Conservation (phyloP, 1,284 basidiomycete species). For the Golubevia pallescens region DNA sequence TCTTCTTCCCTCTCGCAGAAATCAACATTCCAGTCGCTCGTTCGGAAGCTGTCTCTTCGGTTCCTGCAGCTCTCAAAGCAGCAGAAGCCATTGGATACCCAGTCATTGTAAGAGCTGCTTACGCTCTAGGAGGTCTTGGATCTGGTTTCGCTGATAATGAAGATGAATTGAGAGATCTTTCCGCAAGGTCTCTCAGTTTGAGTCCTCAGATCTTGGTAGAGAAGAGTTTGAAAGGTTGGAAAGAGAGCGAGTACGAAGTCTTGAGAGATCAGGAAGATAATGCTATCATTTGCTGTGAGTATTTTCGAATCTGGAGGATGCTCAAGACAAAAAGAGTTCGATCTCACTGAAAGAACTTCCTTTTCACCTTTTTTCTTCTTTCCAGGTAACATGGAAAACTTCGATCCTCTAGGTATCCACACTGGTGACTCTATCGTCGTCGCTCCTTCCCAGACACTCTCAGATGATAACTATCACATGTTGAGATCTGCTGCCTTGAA, state of each 20-base stretch:
- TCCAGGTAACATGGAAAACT: conserved; percentile 87
- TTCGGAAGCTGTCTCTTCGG: conserved; percentile 95
- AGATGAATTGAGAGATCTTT: conserved; percentile 91
- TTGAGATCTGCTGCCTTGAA: conserved; percentile 95
- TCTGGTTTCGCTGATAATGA: conserved; percentile 96
- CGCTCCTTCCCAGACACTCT: conserved; percentile 95
- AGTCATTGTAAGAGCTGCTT: conserved; percentile 96
- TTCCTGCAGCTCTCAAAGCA: conserved; percentile 87
- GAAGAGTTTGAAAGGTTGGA: conserved; percentile 99
- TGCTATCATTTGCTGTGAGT: conserved; percentile 80
- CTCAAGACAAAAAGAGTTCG: too few relatives aligned
- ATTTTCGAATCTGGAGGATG: too few relatives aligned
- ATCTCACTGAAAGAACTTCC: too few relatives aligned
- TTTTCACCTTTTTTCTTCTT: neutral
- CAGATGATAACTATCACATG: conserved; percentile 99
- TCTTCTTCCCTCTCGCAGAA: conserved; percentile 69
- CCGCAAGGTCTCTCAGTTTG: conserved; percentile 86
- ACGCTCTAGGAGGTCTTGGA: conserved; percentile 96
- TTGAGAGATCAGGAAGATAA: conserved; percentile 91
- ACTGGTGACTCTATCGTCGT: conserved; percentile 99
- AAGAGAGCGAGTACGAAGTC: conserved; percentile 99
- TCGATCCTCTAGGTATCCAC: conserved; percentile 97
- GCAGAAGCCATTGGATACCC: conserved; percentile 94
- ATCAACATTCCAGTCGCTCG: conserved; percentile 97
- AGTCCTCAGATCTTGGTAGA: conserved; percentile 97